Evolutionary conservation across 1,139 yeast species (phyloP).

Genomic region (Geotrichum candidum): DNA sequence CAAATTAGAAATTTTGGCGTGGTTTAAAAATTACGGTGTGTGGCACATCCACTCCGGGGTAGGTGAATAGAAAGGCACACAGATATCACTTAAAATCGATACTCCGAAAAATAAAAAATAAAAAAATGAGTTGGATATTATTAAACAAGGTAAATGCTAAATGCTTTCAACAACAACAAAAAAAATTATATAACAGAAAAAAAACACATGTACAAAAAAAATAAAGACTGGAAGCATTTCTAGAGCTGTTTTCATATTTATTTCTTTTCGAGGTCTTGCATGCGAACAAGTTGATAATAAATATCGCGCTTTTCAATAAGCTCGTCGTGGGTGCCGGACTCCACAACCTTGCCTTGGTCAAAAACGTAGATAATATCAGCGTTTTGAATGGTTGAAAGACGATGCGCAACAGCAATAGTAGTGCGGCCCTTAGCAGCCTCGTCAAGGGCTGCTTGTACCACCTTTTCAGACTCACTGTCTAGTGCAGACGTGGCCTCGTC

Average conservation of each 20-base stretch:
- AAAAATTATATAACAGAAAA: no score
- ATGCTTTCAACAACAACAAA: no score
- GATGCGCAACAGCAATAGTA: constrained; percentile 84
- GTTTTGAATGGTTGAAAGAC: constrained; percentile 83
- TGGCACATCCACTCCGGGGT: no score
- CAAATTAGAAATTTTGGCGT: no score
- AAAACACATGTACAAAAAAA: no score
- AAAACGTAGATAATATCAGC: constrained; percentile 88
- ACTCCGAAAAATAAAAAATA: no score
- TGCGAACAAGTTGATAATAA: constrained; percentile 38
- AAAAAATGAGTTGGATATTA: no score
- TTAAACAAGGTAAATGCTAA: no score
- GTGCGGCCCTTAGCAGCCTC: constrained; percentile 65
- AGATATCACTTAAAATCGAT: no score
- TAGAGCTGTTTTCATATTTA: constrained; percentile 53
- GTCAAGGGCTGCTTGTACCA: constrained; percentile 59
- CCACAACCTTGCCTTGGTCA: constrained; percentile 64
- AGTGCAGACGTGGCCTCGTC: constrained; percentile 82
- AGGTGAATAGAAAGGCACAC: no score
- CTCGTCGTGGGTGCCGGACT: constrained; percentile 51
- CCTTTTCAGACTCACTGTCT: constrained; percentile 75
- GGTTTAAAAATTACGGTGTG: no score
- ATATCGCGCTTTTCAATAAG: constrained; percentile 35
- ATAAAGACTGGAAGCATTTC: no score
- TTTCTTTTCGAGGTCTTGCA: constrained; percentile 24